Evolutionary conservation across 768 basidiomycete genomes (phyloP), one percentile per base, ranked within the genome.

Genomic region (Strobilomyces confusus): DNA sequence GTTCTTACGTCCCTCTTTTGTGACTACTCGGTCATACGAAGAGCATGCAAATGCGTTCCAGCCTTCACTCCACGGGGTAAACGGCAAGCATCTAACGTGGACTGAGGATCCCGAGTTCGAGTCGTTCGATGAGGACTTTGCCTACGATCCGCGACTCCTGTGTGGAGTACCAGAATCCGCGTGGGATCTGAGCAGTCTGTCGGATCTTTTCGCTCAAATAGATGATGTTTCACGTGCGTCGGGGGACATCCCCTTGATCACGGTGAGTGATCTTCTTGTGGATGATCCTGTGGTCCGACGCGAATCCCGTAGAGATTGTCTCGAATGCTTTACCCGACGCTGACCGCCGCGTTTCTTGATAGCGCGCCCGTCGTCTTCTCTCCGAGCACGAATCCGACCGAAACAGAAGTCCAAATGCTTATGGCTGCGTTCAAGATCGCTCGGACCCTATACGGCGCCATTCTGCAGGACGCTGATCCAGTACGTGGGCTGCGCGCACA

Each of bases 311-410:
- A 90, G 88, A 80, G 79, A 66, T 73, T 97, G 25, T 82, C 87
- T 52, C 77, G 79, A 48, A 80, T 84, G 14, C 70, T 98, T n/a
- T 82, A 93, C 60, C 78, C 92, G 4, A 84, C 85, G 11, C 73
- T 98, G 12, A 73, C 92, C 2, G 85, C 92, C 20, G 85, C 89
- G 2, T 91, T 92, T 70, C 80, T 98, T 20, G 95, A 98, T 67
- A 82, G 83, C 58, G 91, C 92, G 5, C 91, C 95, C 2, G 65
- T 80, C 14, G 89, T 88, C 2, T 95, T 95, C 70, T 79, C 84
- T 4, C 87, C 89, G 0, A 79, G 77, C 57, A 71, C 71, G n/a
- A 76, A 63, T 29, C 80, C 83, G 2, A 68, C 80, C 13, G 84
- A 85, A 53, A 78, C 77, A 2, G 85, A 89, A 54, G 68, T 83